Conservation (phyloP, 1,284 basidiomycete genomes). For the Boletellus deceptivus region DNA sequence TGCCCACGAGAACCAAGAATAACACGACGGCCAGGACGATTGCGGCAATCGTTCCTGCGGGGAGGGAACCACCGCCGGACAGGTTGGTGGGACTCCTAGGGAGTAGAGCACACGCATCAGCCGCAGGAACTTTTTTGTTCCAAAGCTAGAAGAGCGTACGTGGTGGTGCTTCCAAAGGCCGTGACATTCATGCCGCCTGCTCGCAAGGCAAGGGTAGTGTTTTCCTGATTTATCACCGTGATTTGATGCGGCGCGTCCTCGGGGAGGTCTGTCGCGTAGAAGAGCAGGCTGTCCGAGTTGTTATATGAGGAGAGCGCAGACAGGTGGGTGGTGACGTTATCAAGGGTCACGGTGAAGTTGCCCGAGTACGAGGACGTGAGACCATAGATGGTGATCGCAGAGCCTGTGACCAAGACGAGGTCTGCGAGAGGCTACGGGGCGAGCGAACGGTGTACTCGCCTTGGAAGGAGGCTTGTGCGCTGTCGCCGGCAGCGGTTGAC, state of each 20-base stretch:
- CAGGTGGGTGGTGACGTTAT: constrained; percentile 43
- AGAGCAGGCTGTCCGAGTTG: constrained; percentile 51
- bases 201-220: constrained; percentile 41
- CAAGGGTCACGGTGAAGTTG: constrained; percentile 58
- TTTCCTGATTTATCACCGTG: constrained; percentile 54
- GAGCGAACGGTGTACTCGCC: constrained; percentile 36
- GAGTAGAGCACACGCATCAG: constrained; percentile 7
- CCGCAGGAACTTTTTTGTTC: neutral
- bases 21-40: constrained; percentile 55
- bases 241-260: constrained; percentile 47
- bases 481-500: constrained; percentile 50
- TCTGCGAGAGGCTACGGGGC: constrained; percentile 16
- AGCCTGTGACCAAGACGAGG: constrained; percentile 39
- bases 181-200: constrained; percentile 42
- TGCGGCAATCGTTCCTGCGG: constrained; percentile 61
- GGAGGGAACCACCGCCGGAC: constrained; percentile 16
- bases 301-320: constrained; percentile 46
- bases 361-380: constrained; percentile 52
- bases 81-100: constrained; percentile 12
- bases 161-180: constrained; percentile 30
- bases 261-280: constrained; percentile 61
- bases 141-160: constrained; percentile 21
- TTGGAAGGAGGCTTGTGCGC: constrained; percentile 42
- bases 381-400: constrained; percentile 56
- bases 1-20: constrained; percentile 42